phyloP scores from a whole-genome alignment of 768 basidiomycete genomes.

The Mycena vitilis region DNA sequence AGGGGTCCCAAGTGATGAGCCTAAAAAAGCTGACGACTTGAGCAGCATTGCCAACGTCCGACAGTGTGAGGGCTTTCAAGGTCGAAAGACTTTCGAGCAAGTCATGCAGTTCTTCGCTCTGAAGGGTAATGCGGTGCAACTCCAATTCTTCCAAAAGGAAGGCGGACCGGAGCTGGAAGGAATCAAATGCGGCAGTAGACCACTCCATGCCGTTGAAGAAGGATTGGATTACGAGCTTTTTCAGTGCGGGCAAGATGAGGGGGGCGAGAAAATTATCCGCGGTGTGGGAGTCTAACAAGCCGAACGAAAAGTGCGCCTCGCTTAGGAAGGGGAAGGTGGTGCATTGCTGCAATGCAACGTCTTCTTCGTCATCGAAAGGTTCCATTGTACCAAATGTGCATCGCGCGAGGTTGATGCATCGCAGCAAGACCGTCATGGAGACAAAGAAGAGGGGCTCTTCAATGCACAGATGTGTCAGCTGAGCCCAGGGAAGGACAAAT shows the following conservation, averaged over 20 bases:
- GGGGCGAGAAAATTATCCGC: not conserved
- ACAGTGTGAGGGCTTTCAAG: not conserved
- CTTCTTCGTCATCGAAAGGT: constrained; percentile 1
- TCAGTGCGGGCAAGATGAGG: not conserved
- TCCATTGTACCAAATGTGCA: constrained; percentile 2
- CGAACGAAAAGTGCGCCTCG: constrained; percentile 3
- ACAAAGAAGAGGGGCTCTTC: constrained; percentile 1
- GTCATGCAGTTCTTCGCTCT: not conserved
- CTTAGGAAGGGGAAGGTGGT: constrained; percentile 8
- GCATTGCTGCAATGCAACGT: not conserved
- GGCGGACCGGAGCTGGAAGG: constrained; percentile 5
- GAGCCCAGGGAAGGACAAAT: constrained; percentile 8
- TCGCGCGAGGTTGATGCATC: not conserved
- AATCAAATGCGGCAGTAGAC: not conserved
- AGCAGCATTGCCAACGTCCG: not conserved
- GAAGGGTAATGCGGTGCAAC: not conserved
- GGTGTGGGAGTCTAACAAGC: not conserved
- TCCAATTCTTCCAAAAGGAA: constrained; percentile 6
- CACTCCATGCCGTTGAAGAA: not conserved
- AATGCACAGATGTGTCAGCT: not conserved
- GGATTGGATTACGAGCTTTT: constrained; percentile 1
- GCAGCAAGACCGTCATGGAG: not conserved
- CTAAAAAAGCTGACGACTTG: not conserved
- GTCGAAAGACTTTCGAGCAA: not conserved
- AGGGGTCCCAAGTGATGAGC: not conserved